A percentile compares a stretch with the other conserved stretches of the same genome.
phyloP scores from a whole-genome alignment of 352 stramenopile genomes.

The Phytophthora vignae region DNA sequence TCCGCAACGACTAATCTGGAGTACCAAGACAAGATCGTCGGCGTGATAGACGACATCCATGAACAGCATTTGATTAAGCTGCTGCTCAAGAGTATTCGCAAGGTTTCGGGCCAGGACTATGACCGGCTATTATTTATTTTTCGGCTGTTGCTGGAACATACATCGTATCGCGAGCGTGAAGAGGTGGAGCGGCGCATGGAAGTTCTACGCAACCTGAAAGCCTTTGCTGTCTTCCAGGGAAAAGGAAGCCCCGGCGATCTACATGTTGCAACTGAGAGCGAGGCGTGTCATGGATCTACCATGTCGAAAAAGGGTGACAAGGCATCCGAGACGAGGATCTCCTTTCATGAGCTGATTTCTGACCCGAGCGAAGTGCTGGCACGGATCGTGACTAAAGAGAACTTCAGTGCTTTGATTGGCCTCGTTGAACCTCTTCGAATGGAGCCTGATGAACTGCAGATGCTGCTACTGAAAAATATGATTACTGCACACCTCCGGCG shows the following conservation, averaged over 20 bases:
- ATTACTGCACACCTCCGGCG: constrained; percentile 37
- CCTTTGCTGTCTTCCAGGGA: constrained; percentile 28
- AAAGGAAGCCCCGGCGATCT: not conserved
- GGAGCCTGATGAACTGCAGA: constrained; percentile 75
- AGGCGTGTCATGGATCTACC: not conserved
- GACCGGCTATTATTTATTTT: constrained; percentile 81
- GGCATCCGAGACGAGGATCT: constrained; percentile 29
- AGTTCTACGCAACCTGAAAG: constrained; percentile 64
- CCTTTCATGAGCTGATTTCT: constrained; percentile 74
- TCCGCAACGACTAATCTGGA: constrained; percentile 39
- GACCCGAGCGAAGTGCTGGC: constrained; percentile 68
- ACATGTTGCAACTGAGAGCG: not conserved
- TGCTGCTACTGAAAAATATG: constrained; percentile 80
- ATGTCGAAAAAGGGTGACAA: not conserved
- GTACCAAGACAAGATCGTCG: constrained; percentile 82
- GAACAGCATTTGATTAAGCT: constrained; percentile 66
- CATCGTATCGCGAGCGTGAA: constrained; percentile 57
- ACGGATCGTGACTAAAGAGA: constrained; percentile 52
- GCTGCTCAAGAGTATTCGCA: constrained; percentile 65
- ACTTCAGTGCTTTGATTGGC: constrained; percentile 57
- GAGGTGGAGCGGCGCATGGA: constrained; percentile 72
- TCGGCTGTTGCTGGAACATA: constrained; percentile 69
- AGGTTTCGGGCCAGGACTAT: constrained; percentile 66
- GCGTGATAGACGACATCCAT: constrained; percentile 84
- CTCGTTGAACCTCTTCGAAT: constrained; percentile 63